Percentiles rank a stretch among this genome's conserved stretches.
These are phyloP conservation scores for Colletotrichum orbiculare DNA, from an alignment of 2,329 filamentous ascomycete species.

Conservation along the genomic window DNA sequence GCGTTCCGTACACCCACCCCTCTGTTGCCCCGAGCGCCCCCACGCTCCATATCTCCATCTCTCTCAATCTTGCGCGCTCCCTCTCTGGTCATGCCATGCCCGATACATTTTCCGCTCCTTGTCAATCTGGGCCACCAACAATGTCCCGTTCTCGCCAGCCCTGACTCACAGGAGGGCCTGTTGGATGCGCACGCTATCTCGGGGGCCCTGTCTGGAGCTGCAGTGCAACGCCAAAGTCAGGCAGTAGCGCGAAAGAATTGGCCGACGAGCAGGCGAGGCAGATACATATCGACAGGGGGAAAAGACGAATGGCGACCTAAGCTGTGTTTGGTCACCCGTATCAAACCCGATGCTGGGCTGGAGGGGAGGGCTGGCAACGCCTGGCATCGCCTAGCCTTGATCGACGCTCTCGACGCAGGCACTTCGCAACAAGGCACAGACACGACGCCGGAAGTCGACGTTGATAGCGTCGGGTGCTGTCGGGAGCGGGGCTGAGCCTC, in stretches of 20 bases:
- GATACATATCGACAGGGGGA: background rate
- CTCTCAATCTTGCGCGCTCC: slow-evolving; percentile 2
- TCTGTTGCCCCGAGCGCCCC: slow-evolving; percentile 14
- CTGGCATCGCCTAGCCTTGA: too few species aligned
- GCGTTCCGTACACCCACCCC: slow-evolving; percentile 21
- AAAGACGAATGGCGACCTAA: slow-evolving; percentile 4
- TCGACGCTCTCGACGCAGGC: too few species aligned
- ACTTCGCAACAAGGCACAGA: slow-evolving; percentile 5
- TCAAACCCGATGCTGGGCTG: background rate
- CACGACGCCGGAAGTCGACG: background rate
- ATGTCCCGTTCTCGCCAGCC: too few species aligned
- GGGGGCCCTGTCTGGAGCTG: slow-evolving; percentile 3
- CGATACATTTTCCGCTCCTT: slow-evolving; percentile 10
- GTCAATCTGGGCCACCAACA: background rate
- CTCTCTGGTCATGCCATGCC: background rate
- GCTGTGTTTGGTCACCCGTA: slow-evolving; percentile 10
- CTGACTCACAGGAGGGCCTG: too few species aligned
- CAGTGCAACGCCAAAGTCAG: slow-evolving; percentile 23
- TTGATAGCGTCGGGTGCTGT: background rate
- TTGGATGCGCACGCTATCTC: too few species aligned
- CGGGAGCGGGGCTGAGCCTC: too few species aligned
- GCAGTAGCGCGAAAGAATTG: slow-evolving; percentile 29
- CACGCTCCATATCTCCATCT: slow-evolving; percentile 12
- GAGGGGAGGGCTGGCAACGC: slow-evolving; percentile 2
- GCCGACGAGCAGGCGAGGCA: slow-evolving; percentile 24